Evolutionary conservation across 176 grass and related monocot genomes (phyloP).

Genomic region (Olyra latifolia): DNA sequence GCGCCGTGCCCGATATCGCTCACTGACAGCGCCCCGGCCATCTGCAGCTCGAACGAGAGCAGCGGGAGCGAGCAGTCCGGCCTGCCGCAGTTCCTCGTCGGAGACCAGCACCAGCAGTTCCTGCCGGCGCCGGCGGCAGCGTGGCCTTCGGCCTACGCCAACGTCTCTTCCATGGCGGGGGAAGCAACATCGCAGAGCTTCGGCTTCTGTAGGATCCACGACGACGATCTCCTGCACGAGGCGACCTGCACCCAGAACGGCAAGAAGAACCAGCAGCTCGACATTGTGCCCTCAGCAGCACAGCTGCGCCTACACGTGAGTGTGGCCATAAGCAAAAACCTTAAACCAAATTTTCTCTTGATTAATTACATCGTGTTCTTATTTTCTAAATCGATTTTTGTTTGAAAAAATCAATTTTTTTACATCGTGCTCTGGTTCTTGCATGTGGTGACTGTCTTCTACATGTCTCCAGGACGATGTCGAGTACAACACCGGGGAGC

Average conservation of each 20-base stretch:
- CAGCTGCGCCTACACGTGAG: conserved; percentile 24
- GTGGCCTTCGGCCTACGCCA: conserved; percentile 7
- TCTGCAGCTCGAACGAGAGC: conserved; percentile 42
- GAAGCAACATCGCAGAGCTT: conserved; percentile 27
- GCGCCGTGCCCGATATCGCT: conserved; percentile 9
- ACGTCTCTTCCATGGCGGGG: conserved; percentile 4
- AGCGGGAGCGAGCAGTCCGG: conserved; percentile 37
- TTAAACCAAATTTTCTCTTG: background rate
- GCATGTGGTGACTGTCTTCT: background rate
- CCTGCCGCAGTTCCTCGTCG: conserved; percentile 32
- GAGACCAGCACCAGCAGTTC: conserved; percentile 23
- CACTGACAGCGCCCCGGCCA: conserved; percentile 3
- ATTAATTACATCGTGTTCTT: background rate
- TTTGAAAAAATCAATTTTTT: background rate
- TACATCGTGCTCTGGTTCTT: background rate
- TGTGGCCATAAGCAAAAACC: background rate
- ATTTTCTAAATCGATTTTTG: no score
- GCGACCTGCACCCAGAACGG: background rate
- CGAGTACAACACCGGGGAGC: conserved; percentile 12
- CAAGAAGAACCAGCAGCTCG: conserved; percentile 6
- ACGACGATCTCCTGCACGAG: conserved; percentile 2
- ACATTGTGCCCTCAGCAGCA: background rate
- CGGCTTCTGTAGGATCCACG: background rate
- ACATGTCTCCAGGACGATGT: conserved; percentile 24
- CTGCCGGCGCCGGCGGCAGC: background rate